phyloP scores from a whole-genome alignment of 2,329 filamentous ascomycete species.

The Coniochaeta hoffmannii region DNA sequence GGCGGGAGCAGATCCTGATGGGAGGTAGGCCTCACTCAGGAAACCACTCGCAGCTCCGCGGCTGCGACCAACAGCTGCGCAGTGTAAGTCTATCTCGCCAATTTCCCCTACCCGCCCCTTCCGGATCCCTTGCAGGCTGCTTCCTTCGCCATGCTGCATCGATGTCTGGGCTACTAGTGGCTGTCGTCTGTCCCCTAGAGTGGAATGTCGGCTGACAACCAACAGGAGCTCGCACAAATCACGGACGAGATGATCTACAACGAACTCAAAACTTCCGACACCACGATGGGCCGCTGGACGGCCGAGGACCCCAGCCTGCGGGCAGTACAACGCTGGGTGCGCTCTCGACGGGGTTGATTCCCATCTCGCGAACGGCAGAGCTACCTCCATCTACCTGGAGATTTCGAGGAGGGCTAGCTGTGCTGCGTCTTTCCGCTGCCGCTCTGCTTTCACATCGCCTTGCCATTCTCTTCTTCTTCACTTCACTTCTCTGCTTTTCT shows the following conservation, averaged over 20 bases:
- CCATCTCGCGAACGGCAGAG: neutral
- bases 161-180: too few species aligned
- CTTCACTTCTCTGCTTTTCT: neutral
- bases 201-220: neutral
- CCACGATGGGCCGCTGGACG: constrained; percentile 52
- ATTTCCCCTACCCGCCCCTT: neutral
- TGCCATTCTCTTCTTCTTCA: neutral
- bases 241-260: constrained; percentile 53
- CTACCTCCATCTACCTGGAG: neutral
- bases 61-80: constrained; percentile 50
- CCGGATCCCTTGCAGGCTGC: too few species aligned
- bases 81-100: constrained; percentile 33
- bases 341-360: constrained; percentile 25
- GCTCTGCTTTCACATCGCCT: neutral
- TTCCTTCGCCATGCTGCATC: too few species aligned
- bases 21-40: constrained; percentile 39
- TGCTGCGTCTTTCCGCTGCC: neutral
- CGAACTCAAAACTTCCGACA: constrained; percentile 46
- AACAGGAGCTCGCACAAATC: constrained; percentile 48
- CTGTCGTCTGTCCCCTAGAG: too few species aligned
- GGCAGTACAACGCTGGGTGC: constrained; percentile 52
- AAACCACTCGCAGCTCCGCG: constrained; percentile 40
- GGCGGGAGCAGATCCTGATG: constrained; percentile 44
- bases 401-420: neutral
- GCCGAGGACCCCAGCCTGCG: constrained; percentile 53